Evolutionary conservation across 108 stramenopile species (phyloP), one percentile per base, ranked within the genome.

Genomic region (Bacterosira constricta): DNA sequence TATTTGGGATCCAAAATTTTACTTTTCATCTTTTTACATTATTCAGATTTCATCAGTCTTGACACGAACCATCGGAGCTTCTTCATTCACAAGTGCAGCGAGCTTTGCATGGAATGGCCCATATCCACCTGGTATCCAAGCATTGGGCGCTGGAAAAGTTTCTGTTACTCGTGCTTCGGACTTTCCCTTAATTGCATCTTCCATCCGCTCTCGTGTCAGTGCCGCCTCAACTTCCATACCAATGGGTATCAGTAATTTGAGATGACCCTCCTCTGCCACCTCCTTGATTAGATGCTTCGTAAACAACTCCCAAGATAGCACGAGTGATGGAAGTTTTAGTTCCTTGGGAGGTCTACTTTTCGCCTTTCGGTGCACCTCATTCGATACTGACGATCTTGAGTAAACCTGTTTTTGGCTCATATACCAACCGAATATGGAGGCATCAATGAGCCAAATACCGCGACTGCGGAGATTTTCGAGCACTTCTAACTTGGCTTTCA

Each of bases 391-490:
- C 29, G 79, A 71, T 65, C 62, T 63, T 47, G 49, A 41, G 44
- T 71, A 70, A 39, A 45, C 46, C 27, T 75, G 63, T 11, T 51
- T 39, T 37, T 79, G 77, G 12, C 63, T 34, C 31, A 79, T 73
- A 35, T 81, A 81, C 80, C 80, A 81, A 23, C 80, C 80, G 58
- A 81, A 71, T 3, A 81, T 65, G 15, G 76, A 81, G 30, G 64
- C 46, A 44, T 81, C 80, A 50, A 81, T 26, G 6, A 81, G 71
- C 80, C 80, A 81, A 25, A 81, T 72, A 17, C 80, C 80, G 6
- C 80, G 51, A 41, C 36, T 39, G 25, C 59, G 66, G 36, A 81
- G 76, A 21, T 77, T 34, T 52, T 55, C 42, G 7, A 81, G 51
- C 26, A 81, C 54, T 18, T 53, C 20, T n/a, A 81, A 27, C 53